Evolutionary conservation across 371 early-diverging fungal species (phyloP).

Genomic region (Homolaphlyctis polyrhiza): DNA sequence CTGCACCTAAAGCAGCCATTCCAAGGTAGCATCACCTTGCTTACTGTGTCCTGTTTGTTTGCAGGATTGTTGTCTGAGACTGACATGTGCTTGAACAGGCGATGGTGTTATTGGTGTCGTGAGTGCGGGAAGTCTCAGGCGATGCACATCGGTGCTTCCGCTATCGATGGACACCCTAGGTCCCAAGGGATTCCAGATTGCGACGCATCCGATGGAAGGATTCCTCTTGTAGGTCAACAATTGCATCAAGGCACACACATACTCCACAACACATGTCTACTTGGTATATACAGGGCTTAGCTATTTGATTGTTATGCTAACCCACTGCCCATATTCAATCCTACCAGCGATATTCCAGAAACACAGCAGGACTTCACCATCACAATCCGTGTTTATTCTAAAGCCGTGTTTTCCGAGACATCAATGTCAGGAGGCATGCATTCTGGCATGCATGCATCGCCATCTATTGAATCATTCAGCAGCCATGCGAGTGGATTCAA

Average conservation of each 20-base stretch:
- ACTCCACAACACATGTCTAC: background rate
- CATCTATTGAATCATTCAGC: constrained; percentile 1
- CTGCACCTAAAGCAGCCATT: background rate
- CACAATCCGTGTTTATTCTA: constrained; percentile 2
- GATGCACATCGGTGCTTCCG: background rate
- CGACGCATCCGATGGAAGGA: background rate
- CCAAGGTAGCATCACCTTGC: background rate
- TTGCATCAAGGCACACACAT: background rate
- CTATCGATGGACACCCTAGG: background rate
- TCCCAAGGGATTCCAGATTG: background rate
- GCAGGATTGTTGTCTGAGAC: background rate
- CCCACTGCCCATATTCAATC: background rate
- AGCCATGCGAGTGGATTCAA: background rate
- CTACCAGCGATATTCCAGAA: background rate
- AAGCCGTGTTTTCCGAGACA: background rate
- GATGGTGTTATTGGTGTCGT: background rate
- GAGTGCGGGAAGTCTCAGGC: background rate
- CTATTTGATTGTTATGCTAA: background rate
- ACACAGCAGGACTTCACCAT: background rate
- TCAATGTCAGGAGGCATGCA: background rate
- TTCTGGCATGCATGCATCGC: background rate
- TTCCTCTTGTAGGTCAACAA: constrained; percentile 3
- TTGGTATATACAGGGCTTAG: too few relatives aligned
- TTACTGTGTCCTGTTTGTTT: background rate
- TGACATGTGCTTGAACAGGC: background rate